These are phyloP conservation scores for Jacaranda copaia DNA, from an alignment of 257 asterid genomes.

Conservation along the genomic window DNA sequence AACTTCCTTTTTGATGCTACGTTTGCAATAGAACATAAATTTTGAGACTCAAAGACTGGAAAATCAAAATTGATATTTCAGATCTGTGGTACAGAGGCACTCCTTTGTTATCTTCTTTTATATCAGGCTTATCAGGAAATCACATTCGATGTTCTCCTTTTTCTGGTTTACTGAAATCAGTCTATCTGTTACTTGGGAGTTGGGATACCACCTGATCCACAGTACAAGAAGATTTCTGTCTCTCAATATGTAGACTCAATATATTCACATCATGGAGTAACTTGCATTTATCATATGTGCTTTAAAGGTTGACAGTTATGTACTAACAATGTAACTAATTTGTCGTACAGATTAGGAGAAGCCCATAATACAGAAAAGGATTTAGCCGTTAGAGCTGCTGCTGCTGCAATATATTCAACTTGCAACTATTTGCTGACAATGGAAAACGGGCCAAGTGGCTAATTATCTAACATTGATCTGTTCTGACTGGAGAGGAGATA, in stretches of 20 bases:
- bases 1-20: no score
- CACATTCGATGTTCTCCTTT: no score
- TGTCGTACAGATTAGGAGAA: conserved; percentile 50
- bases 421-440: conserved; percentile 70
- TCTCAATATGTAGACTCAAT: background rate
- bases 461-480: conserved; percentile 25
- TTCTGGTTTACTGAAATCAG: background rate
- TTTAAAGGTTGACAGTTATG: background rate
- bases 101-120: no score
- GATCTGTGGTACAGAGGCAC: no score
- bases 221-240: background rate
- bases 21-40: no score
- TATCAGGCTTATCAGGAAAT: no score
- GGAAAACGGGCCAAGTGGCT: conserved; percentile 56
- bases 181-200: background rate
- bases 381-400: conserved; percentile 77
- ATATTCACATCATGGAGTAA: background rate
- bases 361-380: conserved; percentile 52
- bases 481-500: background rate
- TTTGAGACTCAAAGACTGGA: no score
- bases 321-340: background rate
- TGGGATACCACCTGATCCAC: no score
- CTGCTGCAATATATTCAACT: conserved; percentile 87
- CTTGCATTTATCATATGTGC: background rate
- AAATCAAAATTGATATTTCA: no score